Conservation (phyloP, 805 yeast genomes). For the Yamadazyma laniorum region DNA sequence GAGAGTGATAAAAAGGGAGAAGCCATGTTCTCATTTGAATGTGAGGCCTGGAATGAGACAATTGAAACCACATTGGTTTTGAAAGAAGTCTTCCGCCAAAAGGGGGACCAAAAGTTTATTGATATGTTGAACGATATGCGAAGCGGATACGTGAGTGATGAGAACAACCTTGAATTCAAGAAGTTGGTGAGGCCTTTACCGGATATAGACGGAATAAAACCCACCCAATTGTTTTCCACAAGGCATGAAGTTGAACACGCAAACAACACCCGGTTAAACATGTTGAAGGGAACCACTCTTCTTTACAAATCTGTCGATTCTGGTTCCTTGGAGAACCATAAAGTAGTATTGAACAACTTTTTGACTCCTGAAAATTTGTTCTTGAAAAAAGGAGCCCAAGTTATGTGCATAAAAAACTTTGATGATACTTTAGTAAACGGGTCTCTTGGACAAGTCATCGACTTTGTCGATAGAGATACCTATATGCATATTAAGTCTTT, state of each 20-base stretch:
- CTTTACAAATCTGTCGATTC: constrained; percentile 54
- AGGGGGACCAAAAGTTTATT: constrained; percentile 66
- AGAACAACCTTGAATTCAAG: constrained; percentile 49
- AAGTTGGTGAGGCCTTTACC: constrained; percentile 50
- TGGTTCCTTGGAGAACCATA: constrained; percentile 45
- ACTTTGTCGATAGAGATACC: constrained; percentile 45
- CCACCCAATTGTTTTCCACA: constrained; percentile 75
- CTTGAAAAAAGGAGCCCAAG: constrained; percentile 73
- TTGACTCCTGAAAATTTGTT: constrained; percentile 58
- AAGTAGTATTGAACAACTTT: constrained; percentile 51
- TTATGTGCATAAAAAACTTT: constrained; percentile 76
- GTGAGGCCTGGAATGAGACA: constrained; percentile 57
- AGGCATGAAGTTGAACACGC: constrained; percentile 70
- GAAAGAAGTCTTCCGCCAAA: constrained; percentile 70
- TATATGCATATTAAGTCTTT: constrained; percentile 26
- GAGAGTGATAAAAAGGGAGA: constrained; percentile 19
- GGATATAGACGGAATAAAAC: constrained; percentile 57
- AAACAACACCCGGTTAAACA: constrained; percentile 48
- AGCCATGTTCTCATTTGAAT: constrained; percentile 61
- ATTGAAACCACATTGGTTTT: constrained; percentile 58
- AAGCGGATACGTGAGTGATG: constrained; percentile 52
- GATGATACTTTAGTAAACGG: constrained; percentile 77
- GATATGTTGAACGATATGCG: constrained; percentile 76
- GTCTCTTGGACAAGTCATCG: constrained; percentile 67
- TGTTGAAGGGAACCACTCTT: constrained; percentile 44